Conservation (phyloP, 805 yeast species). For the Cyberlindnera euphorbiiphila region DNA sequence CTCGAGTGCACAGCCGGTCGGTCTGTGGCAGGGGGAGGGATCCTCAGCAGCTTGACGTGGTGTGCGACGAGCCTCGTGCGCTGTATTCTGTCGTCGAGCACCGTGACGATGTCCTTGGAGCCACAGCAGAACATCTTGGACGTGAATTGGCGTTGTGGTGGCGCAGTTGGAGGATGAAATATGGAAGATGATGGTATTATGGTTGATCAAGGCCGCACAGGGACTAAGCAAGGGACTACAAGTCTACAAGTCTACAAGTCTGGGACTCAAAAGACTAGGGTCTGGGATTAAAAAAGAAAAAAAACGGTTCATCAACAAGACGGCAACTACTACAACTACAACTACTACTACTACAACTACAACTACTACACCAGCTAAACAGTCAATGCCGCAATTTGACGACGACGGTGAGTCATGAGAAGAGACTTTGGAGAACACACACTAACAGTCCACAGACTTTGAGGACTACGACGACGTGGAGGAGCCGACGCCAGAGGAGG, state of each 20-base stretch:
- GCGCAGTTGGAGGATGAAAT: too few species aligned
- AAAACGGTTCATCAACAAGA: too few species aligned
- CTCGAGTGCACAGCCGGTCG: neutral
- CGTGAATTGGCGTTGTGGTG: too few species aligned
- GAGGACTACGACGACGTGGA: constrained; percentile 30
- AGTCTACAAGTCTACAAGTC: too few species aligned
- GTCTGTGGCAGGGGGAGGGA: constrained; percentile 17
- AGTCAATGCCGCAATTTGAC: constrained; percentile 15
- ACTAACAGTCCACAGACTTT: constrained; percentile 13
- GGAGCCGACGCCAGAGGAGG: constrained; percentile 37
- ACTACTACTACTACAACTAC: too few species aligned
- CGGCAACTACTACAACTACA: too few species aligned
- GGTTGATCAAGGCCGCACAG: too few species aligned
- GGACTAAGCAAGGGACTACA: too few species aligned
- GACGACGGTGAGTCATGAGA: constrained; percentile 25
- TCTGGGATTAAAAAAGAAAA: too few species aligned
- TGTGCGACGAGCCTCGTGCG: constrained; percentile 6
- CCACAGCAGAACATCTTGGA: neutral
- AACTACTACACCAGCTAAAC: too few species aligned
- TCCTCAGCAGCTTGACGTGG: constrained; percentile 13
- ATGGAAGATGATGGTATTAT: too few species aligned
- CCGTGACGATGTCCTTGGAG: neutral
- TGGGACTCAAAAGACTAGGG: too few species aligned
- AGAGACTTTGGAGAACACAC: neutral
- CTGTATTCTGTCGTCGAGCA: constrained; percentile 5